Evolutionary conservation across 768 basidiomycete species (phyloP), one percentile per base, ranked within the genome.

Genomic region (Peribolospora baueri): DNA sequence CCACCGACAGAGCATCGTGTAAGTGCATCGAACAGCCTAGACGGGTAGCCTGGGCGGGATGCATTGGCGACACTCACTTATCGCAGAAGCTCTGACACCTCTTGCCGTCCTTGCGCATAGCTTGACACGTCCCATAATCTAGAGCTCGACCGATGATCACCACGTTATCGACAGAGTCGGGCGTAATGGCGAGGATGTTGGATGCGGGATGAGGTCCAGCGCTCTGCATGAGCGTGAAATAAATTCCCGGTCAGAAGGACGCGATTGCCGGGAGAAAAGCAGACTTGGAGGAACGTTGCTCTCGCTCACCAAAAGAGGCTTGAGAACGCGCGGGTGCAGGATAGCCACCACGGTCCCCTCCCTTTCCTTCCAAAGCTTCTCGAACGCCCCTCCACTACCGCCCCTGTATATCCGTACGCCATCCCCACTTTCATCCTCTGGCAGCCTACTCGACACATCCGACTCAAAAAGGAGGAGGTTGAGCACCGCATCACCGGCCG

Each of bases 361-460:
- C 57, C 77, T 78, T 54, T 91, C 68, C 62, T 84, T 85, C 51
- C 83, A 80, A 70, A 83, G 77, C 51, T 75, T 72, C 66, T 97
- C 93, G 63, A 84, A 97, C 3, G 88, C 90, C 4, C 93, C 93
- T 5, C 79, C 77, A 60, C 85, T 87, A 3, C 91, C 91, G 0
- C 93, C 91, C 59, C 73, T 76, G 66, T 88, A 91, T 0, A 81
- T 57, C 63, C 78, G 85, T 59, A 54, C 54, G 48, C 60, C 59
- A 53, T 71, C 69, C 7, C 72, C 74, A 51, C 77, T 72, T 5
- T 75, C 77, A 39, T 65, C 70, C 3, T 71, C 72, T 10, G 80
- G 62, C 9, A 74, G 41, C 46, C 56, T 59, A 25, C 40, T 51
- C 36, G 59, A 76, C 1, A 73, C 66, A 61, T 95, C 87, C 36